Conservation (phyloP, 768 basidiomycete genomes). For the Hericium alpestre region DNA sequence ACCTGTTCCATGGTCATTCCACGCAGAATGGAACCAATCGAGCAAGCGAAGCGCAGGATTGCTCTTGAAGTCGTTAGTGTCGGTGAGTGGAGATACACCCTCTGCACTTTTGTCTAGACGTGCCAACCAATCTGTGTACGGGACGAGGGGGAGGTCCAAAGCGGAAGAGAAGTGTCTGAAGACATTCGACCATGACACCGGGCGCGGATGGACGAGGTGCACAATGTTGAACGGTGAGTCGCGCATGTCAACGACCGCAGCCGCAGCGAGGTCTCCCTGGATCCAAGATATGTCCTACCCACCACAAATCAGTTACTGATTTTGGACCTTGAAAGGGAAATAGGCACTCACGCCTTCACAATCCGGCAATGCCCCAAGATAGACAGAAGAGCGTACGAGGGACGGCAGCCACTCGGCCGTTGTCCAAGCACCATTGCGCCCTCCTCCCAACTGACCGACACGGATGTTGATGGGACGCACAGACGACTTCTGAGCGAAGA, state of each 20-base stretch:
- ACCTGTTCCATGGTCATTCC: not conserved
- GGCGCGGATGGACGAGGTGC: slow-evolving; percentile 18
- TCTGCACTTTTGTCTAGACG: not conserved
- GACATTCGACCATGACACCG: slow-evolving; percentile 11
- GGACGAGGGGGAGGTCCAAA: slow-evolving; percentile 16
- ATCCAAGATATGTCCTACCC: slow-evolving; percentile 15
- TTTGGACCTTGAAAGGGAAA: not conserved
- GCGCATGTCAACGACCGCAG: slow-evolving; percentile 17
- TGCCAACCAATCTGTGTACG: slow-evolving; percentile 19
- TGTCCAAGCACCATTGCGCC: slow-evolving; percentile 1
- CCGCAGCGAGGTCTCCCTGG: slow-evolving; percentile 15
- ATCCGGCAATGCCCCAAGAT: not conserved
- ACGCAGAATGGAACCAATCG: slow-evolving; percentile 4
- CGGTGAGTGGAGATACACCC: not conserved
- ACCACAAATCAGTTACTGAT: not conserved
- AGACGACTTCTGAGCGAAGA: not conserved
- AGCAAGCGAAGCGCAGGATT: slow-evolving; percentile 13
- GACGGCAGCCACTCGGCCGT: slow-evolving; percentile 1
- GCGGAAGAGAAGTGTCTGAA: slow-evolving; percentile 5
- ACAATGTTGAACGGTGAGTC: slow-evolving; percentile 6
- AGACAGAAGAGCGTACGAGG: not conserved
- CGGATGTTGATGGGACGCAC: not conserved
- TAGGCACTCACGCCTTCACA: not conserved
- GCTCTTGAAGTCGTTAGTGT: not conserved
- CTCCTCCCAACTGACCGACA: not conserved